Evolutionary conservation across 129 eudicot genomes (phyloP).

Genomic region (Flaveria sonorensis): DNA sequence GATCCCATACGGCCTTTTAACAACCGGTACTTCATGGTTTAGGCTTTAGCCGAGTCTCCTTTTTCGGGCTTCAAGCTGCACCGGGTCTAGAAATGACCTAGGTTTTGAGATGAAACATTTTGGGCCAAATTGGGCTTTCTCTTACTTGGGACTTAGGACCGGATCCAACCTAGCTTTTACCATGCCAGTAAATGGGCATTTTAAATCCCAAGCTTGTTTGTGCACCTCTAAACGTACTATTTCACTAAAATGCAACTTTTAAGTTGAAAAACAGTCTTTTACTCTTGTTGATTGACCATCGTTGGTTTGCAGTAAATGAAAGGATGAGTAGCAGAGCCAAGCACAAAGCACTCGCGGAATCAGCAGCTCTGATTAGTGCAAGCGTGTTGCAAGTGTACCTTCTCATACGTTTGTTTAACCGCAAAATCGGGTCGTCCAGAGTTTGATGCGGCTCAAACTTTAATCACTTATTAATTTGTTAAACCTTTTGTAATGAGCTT

Average conservation of each 20-base stretch:
- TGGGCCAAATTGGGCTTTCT: background rate
- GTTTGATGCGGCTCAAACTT: slow-evolving; percentile 42
- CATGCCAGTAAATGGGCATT: background rate
- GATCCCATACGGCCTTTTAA: background rate
- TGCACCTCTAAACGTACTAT: background rate
- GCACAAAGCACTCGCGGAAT: slow-evolving; percentile 80
- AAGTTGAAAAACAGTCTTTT: background rate
- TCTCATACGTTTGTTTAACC: slow-evolving; percentile 68
- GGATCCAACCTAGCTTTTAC: background rate
- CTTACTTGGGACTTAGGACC: background rate
- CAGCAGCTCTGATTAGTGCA: slow-evolving; percentile 63
- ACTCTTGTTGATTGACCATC: background rate
- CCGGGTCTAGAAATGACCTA: background rate
- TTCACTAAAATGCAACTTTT: background rate
- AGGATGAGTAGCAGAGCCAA: slow-evolving; percentile 79
- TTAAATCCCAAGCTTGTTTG: background rate
- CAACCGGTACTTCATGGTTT: background rate
- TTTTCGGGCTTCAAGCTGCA: background rate
- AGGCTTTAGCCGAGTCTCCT: no score
- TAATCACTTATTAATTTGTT: slow-evolving; percentile 11
- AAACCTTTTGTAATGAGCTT: slow-evolving; percentile 11
- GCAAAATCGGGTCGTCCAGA: slow-evolving; percentile 70
- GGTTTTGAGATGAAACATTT: background rate
- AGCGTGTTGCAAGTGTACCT: slow-evolving; percentile 85
- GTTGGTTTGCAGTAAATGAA: slow-evolving; percentile 68